Conservation (phyloP, 169 alveolate species). For the Cryptosporidium parvum region DNA sequence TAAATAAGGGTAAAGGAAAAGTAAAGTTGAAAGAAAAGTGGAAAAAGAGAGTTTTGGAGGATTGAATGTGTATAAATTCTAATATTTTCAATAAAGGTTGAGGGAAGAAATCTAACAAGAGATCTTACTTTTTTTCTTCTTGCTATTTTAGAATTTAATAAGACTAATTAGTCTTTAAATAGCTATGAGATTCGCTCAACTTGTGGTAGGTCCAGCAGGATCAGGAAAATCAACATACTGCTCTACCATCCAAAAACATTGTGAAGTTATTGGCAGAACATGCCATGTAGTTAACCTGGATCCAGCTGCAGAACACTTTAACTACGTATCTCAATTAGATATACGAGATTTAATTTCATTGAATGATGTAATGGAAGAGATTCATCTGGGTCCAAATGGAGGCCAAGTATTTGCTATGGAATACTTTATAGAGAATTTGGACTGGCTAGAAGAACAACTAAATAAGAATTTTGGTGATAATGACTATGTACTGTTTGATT, state of each 20-base stretch:
- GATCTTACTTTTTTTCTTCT: background rate
- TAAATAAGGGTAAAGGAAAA: background rate
- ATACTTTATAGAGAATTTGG: conserved; percentile 90
- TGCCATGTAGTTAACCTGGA: conserved; percentile 95
- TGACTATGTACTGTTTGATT: conserved; percentile 93
- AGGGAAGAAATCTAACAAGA: background rate
- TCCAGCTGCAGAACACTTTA: conserved; percentile 96
- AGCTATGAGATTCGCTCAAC: conserved; percentile 91
- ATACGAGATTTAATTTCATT: conserved; percentile 95
- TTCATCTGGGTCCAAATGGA: conserved; percentile 96
- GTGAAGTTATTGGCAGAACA: conserved; percentile 87
- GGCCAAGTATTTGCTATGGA: conserved; percentile 96
- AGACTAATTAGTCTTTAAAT: background rate
- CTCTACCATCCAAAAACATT: conserved; percentile 91
- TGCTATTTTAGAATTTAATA: background rate
- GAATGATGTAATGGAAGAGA: conserved; percentile 93
- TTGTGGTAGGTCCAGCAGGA: conserved; percentile 99
- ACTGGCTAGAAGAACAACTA: conserved; percentile 94
- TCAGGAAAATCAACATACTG: conserved; percentile 98
- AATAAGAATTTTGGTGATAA: conserved; percentile 93
- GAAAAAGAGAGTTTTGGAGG: background rate
- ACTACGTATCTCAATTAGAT: conserved; percentile 91
- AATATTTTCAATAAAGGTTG: background rate
- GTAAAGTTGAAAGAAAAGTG: background rate
- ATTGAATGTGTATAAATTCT: background rate